These are phyloP conservation scores for Metschnikowia arizonensis DNA, from an alignment of 805 yeast genomes.

Conservation along the genomic window DNA sequence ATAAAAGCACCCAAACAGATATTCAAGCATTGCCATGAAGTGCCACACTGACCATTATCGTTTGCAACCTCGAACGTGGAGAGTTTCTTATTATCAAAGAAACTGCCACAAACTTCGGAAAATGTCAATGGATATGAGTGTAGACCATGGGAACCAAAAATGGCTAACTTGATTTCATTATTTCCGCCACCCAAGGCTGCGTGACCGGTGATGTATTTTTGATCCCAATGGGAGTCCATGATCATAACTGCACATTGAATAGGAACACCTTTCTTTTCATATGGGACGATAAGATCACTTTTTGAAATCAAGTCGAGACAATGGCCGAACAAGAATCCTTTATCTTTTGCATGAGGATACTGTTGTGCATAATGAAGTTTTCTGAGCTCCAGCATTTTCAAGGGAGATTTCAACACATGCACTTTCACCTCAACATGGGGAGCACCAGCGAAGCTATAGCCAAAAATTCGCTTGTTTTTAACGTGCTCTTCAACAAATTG, in stretches of 20 bases:
- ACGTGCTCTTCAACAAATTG: constrained; percentile 59
- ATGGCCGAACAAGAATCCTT: constrained; percentile 73
- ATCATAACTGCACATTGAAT: constrained; percentile 81
- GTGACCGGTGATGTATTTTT: constrained; percentile 67
- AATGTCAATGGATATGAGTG: constrained; percentile 89
- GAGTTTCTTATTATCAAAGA: constrained; percentile 67
- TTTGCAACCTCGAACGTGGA: constrained; percentile 77
- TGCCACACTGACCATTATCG: constrained; percentile 78
- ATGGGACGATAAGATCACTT: constrained; percentile 42
- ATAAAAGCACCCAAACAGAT: constrained; percentile 88
- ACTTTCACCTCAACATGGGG: constrained; percentile 61
- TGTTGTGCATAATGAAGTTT: constrained; percentile 86
- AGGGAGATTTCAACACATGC: constrained; percentile 68
- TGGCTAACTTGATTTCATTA: constrained; percentile 67
- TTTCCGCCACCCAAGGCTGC: constrained; percentile 94
- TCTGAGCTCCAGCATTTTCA: constrained; percentile 65
- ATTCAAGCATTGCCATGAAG: constrained; percentile 86
- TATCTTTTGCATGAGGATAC: constrained; percentile 62
- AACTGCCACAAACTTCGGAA: constrained; percentile 63
- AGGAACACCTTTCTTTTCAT: constrained; percentile 34
- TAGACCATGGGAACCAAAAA: constrained; percentile 89
- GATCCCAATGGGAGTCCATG: constrained; percentile 83
- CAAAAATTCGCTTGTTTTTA: constrained; percentile 28
- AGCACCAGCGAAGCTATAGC: constrained; percentile 46
- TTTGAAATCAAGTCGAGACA: constrained; percentile 67